A percentile compares a stretch with the other conserved stretches of the same genome.
phyloP scores from a whole-genome alignment of 176 grass and related monocot genomes.

The Rhynchospora breviuscula region DNA sequence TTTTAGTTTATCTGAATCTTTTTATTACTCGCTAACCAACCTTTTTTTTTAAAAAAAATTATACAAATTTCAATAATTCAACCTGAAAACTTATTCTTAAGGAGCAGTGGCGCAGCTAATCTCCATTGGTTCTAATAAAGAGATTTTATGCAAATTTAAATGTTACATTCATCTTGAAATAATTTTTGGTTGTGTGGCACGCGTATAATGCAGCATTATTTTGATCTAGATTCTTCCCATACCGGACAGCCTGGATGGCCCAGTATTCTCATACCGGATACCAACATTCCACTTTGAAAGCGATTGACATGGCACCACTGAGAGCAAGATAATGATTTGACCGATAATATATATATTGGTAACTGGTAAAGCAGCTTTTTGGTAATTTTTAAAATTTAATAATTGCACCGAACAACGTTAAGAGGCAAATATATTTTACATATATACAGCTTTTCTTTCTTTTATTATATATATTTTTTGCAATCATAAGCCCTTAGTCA shows the following conservation, averaged over 20 bases:
- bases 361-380: not conserved
- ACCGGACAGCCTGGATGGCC: not conserved
- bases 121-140: too few relatives aligned
- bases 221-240: too few relatives aligned
- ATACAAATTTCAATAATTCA: too few relatives aligned
- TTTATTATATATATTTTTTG: not conserved
- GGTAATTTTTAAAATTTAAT: not conserved
- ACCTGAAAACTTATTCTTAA: too few relatives aligned
- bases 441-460: not conserved
- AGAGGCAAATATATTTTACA: not conserved
- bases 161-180: too few relatives aligned
- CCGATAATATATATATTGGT: not conserved
- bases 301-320: constrained; percentile 7
- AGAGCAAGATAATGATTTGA: not conserved
- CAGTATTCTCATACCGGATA: constrained; percentile 3
- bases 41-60: too few relatives aligned
- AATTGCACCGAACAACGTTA: not conserved
- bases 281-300: constrained; percentile 9
- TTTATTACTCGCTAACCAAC: too few relatives aligned
- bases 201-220: too few relatives aligned
- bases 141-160: too few relatives aligned
- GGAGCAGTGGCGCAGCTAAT: too few relatives aligned
- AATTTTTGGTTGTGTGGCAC: too few relatives aligned
- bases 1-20: not conserved
- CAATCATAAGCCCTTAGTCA: too few relatives aligned